phyloP scores from a whole-genome alignment of 352 stramenopile species.

The Phytophthora gonapodyides region DNA sequence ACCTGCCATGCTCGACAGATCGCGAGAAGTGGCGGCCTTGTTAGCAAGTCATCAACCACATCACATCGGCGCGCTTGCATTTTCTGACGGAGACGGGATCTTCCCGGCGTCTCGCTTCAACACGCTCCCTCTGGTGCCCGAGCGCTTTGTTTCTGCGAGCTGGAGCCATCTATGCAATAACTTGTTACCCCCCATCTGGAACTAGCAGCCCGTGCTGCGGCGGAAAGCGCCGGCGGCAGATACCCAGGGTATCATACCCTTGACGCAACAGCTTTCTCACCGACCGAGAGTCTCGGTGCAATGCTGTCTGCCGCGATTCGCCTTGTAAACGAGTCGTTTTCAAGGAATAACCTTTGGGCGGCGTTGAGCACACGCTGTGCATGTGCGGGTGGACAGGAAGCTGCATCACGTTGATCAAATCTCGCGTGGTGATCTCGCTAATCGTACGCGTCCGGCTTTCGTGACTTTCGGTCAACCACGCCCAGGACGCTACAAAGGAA shows the following conservation, averaged over 20 bases:
- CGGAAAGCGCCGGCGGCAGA: conserved; percentile 3
- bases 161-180: conserved; percentile 21
- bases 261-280: no score
- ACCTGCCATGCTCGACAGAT: no score
- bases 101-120: not conserved
- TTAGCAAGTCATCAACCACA: no score
- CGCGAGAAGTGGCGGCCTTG: no score
- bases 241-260: no score
- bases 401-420: conserved; percentile 9
- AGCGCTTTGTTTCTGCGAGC: conserved; percentile 15
- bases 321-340: no score
- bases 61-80: not conserved
- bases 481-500: conserved; percentile 5
- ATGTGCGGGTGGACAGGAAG: no score
- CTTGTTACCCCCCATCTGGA: conserved; percentile 19
- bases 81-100: conserved; percentile 2
- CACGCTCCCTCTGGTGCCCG: conserved; percentile 1
- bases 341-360: no score
- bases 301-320: not conserved
- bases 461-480: conserved; percentile 4
- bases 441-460: conserved; percentile 18
- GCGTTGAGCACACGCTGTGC: no score
- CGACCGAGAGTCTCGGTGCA: not conserved
- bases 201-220: not conserved
- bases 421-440: conserved; percentile 8